Evolutionary conservation across 768 basidiomycete genomes (phyloP), one percentile per base, ranked within the genome.

Genomic region (Leccinum sublutescens): DNA sequence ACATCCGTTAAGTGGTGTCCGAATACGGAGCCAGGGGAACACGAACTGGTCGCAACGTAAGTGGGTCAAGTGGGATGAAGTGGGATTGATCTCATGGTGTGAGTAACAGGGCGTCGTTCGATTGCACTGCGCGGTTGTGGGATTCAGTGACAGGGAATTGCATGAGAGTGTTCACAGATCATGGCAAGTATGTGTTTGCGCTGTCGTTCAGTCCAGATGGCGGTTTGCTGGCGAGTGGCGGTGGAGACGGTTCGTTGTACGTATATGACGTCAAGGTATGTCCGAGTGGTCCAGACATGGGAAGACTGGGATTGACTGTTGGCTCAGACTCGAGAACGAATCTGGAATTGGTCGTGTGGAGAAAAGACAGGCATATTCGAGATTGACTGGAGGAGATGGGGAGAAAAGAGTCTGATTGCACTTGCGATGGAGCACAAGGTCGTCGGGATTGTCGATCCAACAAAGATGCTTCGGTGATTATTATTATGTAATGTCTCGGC

Each of bases 101-200:
- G 43, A 19, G 43, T 31, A 36, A 29, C 63, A 93, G 90, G 8
- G 83, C 87, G 10, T 91, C 91, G 5, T 93, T 93, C 67, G 94
- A 96, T 67, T 77, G 78, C 14, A 90, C 91, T 2, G 83, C 89
- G 5, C 84, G 91, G 45, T 63, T 96, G 31, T 96, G 93, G 93
- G 88, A 95, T 71, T 83, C 86, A 3, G 80, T 82, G 49, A 87
- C 87, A 0, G 92, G 92, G 29, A 80, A 84, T 48, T 95, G 93
- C 68, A 71, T 92, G 34, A 80, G 85, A 60, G 78, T 85, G 19
- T 87, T 96, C 67, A 71, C 73, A 6, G 89, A 92, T 62, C 90
- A 93, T 74, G 83, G 76, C 62, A 81, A 82, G 33, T 82, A 86
- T 23, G 83, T 94, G 38, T 95, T 88, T 70, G 82, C 89, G 1